Percentiles rank a stretch among this genome's conserved stretches.
phyloP scores from a whole-genome alignment of 1,139 yeast genomes.

The Scheffersomyces illinoinensis region DNA sequence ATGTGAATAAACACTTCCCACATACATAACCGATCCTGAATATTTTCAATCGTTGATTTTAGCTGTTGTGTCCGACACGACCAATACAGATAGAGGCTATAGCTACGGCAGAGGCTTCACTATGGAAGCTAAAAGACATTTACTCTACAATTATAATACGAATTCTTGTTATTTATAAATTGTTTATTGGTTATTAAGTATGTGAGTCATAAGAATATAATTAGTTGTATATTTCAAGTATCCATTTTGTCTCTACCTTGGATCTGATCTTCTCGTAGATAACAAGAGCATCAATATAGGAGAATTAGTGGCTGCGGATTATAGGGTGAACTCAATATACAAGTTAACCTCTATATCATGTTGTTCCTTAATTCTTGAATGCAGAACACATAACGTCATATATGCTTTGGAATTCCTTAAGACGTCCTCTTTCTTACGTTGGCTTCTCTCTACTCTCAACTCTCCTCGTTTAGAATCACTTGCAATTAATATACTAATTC shows the following conservation, averaged over 20 bases:
- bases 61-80: not conserved
- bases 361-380: no score
- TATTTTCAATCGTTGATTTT: slow-evolving; percentile 1
- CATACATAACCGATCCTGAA: not conserved
- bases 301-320: no score
- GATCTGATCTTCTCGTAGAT: no score
- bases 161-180: not conserved
- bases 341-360: no score
- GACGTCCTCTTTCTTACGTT: not conserved
- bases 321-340: no score
- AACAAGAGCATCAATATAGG: no score
- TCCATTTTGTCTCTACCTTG: no score
- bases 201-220: no score
- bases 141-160: not conserved
- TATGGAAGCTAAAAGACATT: not conserved
- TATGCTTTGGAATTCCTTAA: no score
- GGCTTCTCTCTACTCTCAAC: not conserved
- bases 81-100: not conserved
- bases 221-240: no score
- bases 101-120: not conserved
- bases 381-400: no score
- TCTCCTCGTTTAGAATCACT: not conserved
- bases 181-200: not conserved
- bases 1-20: not conserved
- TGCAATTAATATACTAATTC: not conserved